phyloP scores from a whole-genome alignment of 441 rosid species.

The Gossypium schwendimanii region DNA sequence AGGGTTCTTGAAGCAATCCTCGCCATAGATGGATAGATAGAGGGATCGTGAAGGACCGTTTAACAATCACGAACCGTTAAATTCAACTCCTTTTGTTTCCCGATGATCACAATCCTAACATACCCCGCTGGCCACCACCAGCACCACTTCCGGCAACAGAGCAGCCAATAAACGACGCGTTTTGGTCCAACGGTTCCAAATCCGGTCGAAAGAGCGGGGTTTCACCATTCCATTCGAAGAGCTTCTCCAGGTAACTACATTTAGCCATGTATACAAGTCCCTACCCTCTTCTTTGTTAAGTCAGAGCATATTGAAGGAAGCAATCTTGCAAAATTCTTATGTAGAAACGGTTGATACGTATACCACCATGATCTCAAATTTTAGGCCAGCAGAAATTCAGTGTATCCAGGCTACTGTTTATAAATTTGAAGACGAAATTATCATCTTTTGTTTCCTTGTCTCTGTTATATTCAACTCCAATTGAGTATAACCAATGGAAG shows the following conservation, averaged over 20 bases:
- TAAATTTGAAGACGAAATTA: neutral
- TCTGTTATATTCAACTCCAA: neutral
- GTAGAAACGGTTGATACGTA: neutral
- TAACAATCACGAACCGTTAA: slow-evolving; percentile 15
- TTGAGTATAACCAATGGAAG: too few species aligned
- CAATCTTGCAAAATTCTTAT: slow-evolving; percentile 27
- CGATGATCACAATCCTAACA: slow-evolving; percentile 22
- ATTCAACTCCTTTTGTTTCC: slow-evolving; percentile 18
- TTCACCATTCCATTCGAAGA: slow-evolving; percentile 24
- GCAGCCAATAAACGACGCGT: slow-evolving; percentile 18
- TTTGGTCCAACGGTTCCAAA: too few species aligned
- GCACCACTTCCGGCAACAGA: slow-evolving; percentile 12
- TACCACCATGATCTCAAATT: too few species aligned
- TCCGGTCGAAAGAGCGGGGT: slow-evolving; percentile 39
- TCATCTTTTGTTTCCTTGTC: neutral
- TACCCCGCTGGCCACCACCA: slow-evolving; percentile 24
- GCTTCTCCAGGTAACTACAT: slow-evolving; percentile 21
- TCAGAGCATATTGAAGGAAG: slow-evolving; percentile 45
- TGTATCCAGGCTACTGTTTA: too few species aligned
- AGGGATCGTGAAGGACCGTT: slow-evolving; percentile 14
- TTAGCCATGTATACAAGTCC: too few species aligned
- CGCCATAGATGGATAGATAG: slow-evolving; percentile 28
- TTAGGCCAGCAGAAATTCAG: too few species aligned
- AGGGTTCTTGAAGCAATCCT: slow-evolving; percentile 1
- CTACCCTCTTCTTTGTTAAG: neutral